These are phyloP conservation scores for Escallonia herrerae DNA, from an alignment of 129 eudicot species.

Conservation along the genomic window DNA sequence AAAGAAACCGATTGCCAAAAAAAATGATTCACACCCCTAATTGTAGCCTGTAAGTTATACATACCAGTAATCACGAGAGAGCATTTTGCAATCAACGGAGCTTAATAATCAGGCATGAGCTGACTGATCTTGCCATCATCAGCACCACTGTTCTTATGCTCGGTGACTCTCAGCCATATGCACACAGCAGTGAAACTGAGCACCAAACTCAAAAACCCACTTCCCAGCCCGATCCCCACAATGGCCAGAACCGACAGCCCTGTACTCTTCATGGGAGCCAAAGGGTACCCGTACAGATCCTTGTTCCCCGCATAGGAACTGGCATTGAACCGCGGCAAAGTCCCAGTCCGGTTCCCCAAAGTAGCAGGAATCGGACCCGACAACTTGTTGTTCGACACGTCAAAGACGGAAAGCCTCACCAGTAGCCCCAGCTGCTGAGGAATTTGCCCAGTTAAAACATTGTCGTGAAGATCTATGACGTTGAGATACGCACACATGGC, in stretches of 20 bases:
- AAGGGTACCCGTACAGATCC: conserved; percentile 78
- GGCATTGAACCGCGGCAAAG: conserved; percentile 59
- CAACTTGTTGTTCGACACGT: conserved; percentile 50
- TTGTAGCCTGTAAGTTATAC: conserved; percentile 1
- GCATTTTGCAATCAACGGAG: neutral
- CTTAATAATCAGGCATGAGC: conserved; percentile 71
- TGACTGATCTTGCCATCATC: conserved; percentile 50
- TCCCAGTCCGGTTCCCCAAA: conserved; percentile 69
- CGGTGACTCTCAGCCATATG: conserved; percentile 66
- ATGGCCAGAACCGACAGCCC: conserved; percentile 73
- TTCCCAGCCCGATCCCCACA: conserved; percentile 88
- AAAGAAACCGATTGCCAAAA: neutral
- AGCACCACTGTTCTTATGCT: conserved; percentile 36
- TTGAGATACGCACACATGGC: conserved; percentile 74
- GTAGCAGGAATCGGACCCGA: conserved; percentile 69
- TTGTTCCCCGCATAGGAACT: conserved; percentile 64
- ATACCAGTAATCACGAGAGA: conserved; percentile 4
- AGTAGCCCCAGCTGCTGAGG: conserved; percentile 72
- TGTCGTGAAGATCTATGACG: conserved; percentile 75
- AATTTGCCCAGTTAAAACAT: conserved; percentile 48
- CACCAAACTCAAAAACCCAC: conserved; percentile 82
- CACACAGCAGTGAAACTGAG: conserved; percentile 85
- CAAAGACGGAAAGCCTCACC: conserved; percentile 59
- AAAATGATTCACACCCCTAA: conserved; percentile 1
- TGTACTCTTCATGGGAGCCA: conserved; percentile 53